Evolutionary conservation across 768 basidiomycete genomes (phyloP).

Genomic region (Russula compacta): DNA sequence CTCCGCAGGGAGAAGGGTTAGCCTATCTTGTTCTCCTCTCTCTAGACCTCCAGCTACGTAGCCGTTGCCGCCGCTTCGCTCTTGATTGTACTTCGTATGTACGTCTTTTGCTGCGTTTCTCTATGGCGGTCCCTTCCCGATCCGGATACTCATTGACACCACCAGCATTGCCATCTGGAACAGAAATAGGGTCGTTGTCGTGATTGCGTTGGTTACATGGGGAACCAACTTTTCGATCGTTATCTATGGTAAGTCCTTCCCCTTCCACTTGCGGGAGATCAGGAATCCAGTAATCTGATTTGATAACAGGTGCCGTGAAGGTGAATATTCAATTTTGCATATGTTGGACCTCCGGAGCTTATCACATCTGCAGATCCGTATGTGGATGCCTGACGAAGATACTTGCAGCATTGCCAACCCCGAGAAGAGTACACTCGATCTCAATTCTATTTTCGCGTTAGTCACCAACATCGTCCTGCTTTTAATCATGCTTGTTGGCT

Average conservation of each 20-base stretch:
- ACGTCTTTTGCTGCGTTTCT: background rate
- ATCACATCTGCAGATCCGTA: background rate
- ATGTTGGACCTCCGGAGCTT: background rate
- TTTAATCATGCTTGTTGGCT: background rate
- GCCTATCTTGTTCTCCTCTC: too few species aligned
- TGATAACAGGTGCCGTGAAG: background rate
- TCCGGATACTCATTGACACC: background rate
- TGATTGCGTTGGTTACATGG: background rate
- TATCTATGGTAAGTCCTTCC: background rate
- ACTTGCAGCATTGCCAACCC: background rate
- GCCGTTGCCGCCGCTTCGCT: background rate
- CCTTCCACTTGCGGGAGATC: background rate
- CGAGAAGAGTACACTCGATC: background rate
- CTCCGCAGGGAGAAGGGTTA: background rate
- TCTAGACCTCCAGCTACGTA: background rate
- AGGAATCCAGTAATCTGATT: too few species aligned
- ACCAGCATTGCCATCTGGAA: slow-evolving; percentile 5
- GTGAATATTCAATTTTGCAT: background rate
- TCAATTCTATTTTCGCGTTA: background rate
- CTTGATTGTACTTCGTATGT: slow-evolving; percentile 10
- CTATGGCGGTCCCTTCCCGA: too few species aligned
- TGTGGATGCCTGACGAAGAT: background rate
- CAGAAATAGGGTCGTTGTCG: background rate
- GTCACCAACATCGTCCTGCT: slow-evolving; percentile 1
- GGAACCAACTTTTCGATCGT: background rate